Evolutionary conservation across 164 flowering plant species (phyloP), one percentile per base, ranked within the genome.

Genomic region (Buxus sempervirens): DNA sequence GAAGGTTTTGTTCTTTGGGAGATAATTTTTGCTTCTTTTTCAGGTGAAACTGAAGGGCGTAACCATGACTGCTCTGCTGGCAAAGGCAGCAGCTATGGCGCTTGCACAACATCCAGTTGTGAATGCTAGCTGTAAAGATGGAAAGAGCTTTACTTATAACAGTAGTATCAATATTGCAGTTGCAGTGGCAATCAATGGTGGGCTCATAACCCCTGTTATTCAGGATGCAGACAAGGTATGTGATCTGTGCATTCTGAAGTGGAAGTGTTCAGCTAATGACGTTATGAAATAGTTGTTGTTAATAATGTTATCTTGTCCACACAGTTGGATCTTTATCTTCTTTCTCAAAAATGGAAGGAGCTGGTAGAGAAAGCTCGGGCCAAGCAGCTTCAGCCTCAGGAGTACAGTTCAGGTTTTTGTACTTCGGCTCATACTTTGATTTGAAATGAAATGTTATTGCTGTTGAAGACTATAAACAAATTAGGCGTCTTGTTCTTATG

Each of bases 1-100:
- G 57, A 22, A 24, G 54, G 26, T 53, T 54, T 58, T 62, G 56
- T 32, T 32, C 18, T 23, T 62, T 73, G 38, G 42, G 38, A 32
- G 7, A 1, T 21, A 51, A 42, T 24, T 10, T 69, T 63, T 60
- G 32, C 28, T 62, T 63, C 42, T 54, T 10, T 69, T 65, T 57
- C 79, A 92, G 98, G 91, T 92, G 72, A 93, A 93, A 63, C 82
- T 88, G 4, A 93, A 93, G 84, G 98, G 96, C 65, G 98, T 93
- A 20, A 93, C 95, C 18, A 90, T 90, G 98, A 93, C 98, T 28
- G 96, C 88, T 0, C 73, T 93, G 81, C 76, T 93, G 63, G 95
- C 98, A 0, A 93, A 93, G 69, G 96, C 96, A 13, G 82, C 82
- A 2, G 95, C 98, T 21, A 82, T 90, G 96, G 96, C 95, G 13